Evolutionary conservation across 805 yeast species (phyloP).

Genomic region (Barnettozyma californica): DNA sequence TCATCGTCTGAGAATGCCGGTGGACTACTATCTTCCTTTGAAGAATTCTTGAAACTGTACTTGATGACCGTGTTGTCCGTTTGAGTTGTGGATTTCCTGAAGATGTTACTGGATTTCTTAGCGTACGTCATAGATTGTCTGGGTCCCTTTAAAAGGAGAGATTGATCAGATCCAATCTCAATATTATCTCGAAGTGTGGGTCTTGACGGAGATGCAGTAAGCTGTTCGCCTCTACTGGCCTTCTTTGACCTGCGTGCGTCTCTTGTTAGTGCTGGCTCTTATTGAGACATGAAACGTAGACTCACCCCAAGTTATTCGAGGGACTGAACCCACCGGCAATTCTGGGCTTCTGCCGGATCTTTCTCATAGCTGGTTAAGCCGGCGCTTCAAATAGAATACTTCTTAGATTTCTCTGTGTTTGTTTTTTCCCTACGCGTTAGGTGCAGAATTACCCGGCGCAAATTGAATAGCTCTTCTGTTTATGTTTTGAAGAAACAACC

Average conservation of each 20-base stretch:
- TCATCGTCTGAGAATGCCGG: conserved; percentile 11
- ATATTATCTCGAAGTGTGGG: neutral
- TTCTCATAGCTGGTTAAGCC: neutral
- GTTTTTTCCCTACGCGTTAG: neutral
- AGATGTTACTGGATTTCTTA: neutral
- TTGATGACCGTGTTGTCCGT: neutral
- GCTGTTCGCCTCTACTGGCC: neutral
- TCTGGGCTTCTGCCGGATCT: neutral
- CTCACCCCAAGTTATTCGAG: neutral
- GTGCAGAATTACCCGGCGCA: neutral
- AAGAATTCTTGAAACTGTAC: neutral
- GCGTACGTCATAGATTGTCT: neutral
- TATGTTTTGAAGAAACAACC: neutral
- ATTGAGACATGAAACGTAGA: neutral
- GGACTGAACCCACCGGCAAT: neutral
- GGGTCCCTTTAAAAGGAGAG: neutral
- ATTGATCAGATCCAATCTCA: neutral
- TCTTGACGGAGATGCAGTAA: neutral
- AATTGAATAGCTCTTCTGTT: neutral
- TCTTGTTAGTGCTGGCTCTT: neutral
- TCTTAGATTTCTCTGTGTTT: neutral
- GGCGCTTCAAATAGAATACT: neutral
- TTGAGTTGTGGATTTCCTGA: neutral
- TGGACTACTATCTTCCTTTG: neutral
- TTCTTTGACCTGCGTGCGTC: neutral